Base-by-base conservation (phyloP, 768 basidiomycete species). In the Suillus weaverae region DNA sequence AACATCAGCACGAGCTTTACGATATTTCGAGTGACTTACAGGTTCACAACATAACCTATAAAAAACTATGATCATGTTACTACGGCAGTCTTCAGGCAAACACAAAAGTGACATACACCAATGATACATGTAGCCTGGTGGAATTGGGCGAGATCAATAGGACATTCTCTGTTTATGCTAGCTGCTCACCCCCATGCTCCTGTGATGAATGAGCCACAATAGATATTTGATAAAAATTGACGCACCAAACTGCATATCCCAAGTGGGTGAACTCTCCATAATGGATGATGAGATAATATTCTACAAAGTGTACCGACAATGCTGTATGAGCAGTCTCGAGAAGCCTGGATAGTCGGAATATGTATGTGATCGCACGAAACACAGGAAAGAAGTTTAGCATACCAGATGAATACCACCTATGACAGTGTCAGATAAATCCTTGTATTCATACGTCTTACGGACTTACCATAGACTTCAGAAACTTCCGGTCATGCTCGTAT, bases 201-300 rank as follows among this genome's bases (percentile, higher is more conserved):
- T 70, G 46, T 26, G 38, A n/a, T 6, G 7, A 36, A 16, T 36
- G 26, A 9, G 8, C 41, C 22, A 26, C 22, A 33, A 32, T 20
- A 48, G 7, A 2, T 4, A 22, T 22, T 30, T 44, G n/a, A 26
- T 6, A 5, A 9, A 35, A 50, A 30, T 41, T 18, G 16, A 53
- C 66, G 62, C 33, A 70, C 69, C 69, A 70, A 7, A 70, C 60
- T 33, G 41, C 60, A 38, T 55, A 43, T 1, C 26, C 44, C 26
- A 65, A 51, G 11, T 48, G 30, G 4, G 14, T 5, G 1, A 53
- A 18, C 16, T 70, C 62, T 20, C 50, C 26, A 4, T 65, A 69
- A 46, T 70, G 61, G 7, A 61, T 32, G 26, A 70, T 70, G 53
- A 70, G 7, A 43, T 70, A 70, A 20, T 57, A 59, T 59, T 70